These are phyloP conservation scores for Cicer judaicum DNA, from an alignment of 306 rosid species.

Conservation along the genomic window DNA sequence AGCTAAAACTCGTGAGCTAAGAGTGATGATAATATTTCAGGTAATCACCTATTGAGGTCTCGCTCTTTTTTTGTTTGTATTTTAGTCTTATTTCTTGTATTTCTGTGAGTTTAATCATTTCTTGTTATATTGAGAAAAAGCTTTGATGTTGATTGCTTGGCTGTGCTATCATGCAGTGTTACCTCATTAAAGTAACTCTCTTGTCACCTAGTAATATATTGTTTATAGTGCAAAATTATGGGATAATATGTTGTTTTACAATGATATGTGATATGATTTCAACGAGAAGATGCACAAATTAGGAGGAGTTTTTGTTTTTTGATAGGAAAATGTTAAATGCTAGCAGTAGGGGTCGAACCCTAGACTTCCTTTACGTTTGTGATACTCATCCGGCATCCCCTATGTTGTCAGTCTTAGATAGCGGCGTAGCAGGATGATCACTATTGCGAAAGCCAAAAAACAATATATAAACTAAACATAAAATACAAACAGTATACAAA, in stretches of 20 bases:
- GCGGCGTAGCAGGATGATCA: no score
- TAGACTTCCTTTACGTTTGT: no score
- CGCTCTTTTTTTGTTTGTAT: constrained; percentile 16
- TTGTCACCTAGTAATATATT: no score
- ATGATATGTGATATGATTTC: neutral
- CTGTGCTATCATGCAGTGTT: constrained; percentile 20
- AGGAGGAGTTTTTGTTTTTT: no score
- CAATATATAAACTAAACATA: no score
- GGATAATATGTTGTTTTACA: neutral
- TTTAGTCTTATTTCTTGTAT: neutral
- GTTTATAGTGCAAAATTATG: no score
- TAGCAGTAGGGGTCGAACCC: no score
- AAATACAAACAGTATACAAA: no score
- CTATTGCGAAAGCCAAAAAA: no score
- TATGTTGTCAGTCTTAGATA: no score
- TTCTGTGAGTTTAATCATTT: constrained; percentile 28
- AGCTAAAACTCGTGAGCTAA: constrained; percentile 44
- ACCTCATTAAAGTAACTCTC: neutral
- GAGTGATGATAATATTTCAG: constrained; percentile 54
- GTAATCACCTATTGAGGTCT: constrained; percentile 33
- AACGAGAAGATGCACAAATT: neutral
- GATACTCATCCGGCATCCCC: no score
- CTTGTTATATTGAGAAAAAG: constrained; percentile 19
- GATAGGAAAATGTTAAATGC: no score
- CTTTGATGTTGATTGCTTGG: constrained; percentile 34